Base-by-base conservation (phyloP, 345 rosid genomes). In the Eucalyptus coolabah region DNA sequence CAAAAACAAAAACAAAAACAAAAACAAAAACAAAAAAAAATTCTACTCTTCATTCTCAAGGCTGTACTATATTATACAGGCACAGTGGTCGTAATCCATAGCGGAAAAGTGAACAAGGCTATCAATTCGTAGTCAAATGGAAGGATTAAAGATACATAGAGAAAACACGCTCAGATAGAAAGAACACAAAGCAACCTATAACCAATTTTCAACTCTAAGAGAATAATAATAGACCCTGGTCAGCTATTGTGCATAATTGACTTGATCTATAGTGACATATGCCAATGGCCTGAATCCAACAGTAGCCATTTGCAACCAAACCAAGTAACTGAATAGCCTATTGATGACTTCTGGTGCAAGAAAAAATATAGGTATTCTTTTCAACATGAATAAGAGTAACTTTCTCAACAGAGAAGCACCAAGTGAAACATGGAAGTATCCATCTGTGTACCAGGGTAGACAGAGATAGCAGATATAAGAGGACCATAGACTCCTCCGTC, bases 381-480 rank as follows among this genome's bases (percentile, higher is more conserved):
- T 16, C 67, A 26, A 59, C 4, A 12, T 59, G n/a, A 59, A 59
- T 26, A 59, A 0, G 67, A 32, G n/a, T 21, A 30, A 69, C 50
- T 65, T n/a, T 28, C 34, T 34, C 34, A 30, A 24, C 45, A 26
- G 19, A 88, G 72, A 63, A 88, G 44, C 50, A 67, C 14, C 40
- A 42, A 19, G 42, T 26, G 88, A 30, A 51, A 42, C 13, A 23
- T 30, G n/a, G 77, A 24, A 88, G 72, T 4, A 6, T 63, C 3
- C 37, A 51, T 49, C 30, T 26, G 53, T 69, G 4, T 86, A 89
- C 86, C 89, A 2, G 89, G 69, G 51, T 82, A 30, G 40, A 87
- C 86, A 0, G 91, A 90, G 13, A 90, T 89, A 28, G 92, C 93
- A 32, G 92, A 92, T 59, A 91, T 91, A 24, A 91, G 59, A 86